Evolutionary conservation across 768 basidiomycete genomes (phyloP), one percentile per base, ranked within the genome.

Genomic region (Hirschioporus abietinus): DNA sequence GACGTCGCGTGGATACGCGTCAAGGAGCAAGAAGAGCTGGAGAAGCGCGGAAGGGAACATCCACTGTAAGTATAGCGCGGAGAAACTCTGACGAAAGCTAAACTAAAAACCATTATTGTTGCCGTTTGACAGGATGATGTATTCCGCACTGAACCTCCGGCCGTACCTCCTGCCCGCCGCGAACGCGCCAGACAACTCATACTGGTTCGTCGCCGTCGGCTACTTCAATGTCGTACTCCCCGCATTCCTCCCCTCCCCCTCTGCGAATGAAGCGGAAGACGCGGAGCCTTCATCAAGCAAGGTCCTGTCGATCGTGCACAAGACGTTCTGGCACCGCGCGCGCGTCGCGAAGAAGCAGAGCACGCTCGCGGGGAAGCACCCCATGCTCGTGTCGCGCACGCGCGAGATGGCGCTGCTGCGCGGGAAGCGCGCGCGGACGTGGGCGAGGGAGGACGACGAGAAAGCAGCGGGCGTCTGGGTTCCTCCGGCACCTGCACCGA

Each of bases 221-320:
- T 92, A 90, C 77, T 91, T 90, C 81, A 93, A 93, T 76, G 82
- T 95, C 70, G 78, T 93, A 65, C 85, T 95, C 8, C 92, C 93
- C 0, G 79, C 82, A 23, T 91, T 93, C 77, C 72, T 91, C 26
- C 88, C 89, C n/a, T 65, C 71, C 17, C 78, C 78, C 26, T 70
- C 71, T 9, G 68, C 70, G 3, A 64, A 52, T 10, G 42, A 52
- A 20, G 42, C 20, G 15, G 42, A 52, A 3, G 20, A 52, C 6
- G 2, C 42, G 2, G 12, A 52, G 42, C 12, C 42, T 12, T 52
- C 42, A 1, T 12, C 42, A 7, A 36, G 35, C 35, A 15, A 7
- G 15, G 42, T 52, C 34, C 36, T 6, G 60, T 23, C 24, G 60
- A 34, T 82, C 36, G 69, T 82, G 27, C 71, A 77, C 1, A 67